Base-by-base conservation (phyloP, 1,284 basidiomycete genomes). In the Lignosus rhinocerotis region DNA sequence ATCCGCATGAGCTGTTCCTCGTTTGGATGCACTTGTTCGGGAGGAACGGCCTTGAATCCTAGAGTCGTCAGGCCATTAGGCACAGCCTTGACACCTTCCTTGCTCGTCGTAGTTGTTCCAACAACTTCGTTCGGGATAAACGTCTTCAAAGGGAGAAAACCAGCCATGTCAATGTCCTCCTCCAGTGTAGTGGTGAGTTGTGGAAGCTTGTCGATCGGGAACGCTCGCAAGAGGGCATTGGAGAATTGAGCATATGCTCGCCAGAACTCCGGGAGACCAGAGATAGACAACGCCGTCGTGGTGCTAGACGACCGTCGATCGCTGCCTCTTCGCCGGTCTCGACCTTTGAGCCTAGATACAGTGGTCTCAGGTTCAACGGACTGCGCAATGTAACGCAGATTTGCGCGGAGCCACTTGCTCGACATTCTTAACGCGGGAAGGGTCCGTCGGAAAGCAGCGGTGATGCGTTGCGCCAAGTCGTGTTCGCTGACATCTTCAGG, bases 1-100 rank as follows among this genome's bases (percentile, higher is more conserved):
- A 98, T 92, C 58, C 96, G 83, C 93, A 97, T 96, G 49, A 98
- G 77, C 68, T 96, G 92, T 76, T 96, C 94, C 66, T 94, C 94
- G 66, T 97, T 98, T 2, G 96, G 96, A 76, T 97, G 96, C 8
- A 90, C 87, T 55, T 85, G 82, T 55, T 85, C 83, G 50, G 75
- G 71, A 10, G 69, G 57, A 39, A 56, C 53, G 8, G 45, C 44
- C 11, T 63, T 58, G 14, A 52, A 16, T 19, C 14, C 52, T 8
- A 39, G 31, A 36, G 25, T 61, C 4, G 43, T 16, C 8, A 53
- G 21, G 16, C 57, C 62, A 33, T 25, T 59, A 6, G 43, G 50
- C 6, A 41, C 56, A 11, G 53, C 56, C 42, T 56, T 58, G 19
- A 36, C 52, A 59, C 31, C 38, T 52, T 62, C 61, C 63, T 50